Base-by-base conservation (phyloP, 495 filamentous ascomycete genomes). In the Rusavskia elegans region DNA sequence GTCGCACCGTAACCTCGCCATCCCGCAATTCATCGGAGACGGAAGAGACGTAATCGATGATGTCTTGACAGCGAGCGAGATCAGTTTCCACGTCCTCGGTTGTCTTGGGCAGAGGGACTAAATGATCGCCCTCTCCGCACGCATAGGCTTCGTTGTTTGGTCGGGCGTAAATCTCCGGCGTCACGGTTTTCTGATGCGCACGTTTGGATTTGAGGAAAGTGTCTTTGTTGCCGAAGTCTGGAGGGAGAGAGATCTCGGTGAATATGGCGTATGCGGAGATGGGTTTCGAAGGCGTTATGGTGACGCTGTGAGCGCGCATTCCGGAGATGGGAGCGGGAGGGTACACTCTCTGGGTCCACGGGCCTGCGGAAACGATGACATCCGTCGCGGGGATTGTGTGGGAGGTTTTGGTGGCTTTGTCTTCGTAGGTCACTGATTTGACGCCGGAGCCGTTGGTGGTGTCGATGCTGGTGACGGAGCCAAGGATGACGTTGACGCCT, bases 161-260 rank as follows among this genome's bases (percentile, higher is more conserved):
- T 4, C 92, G 78, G 14, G 90, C 84, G 64, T 97, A 97, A 57
- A 98, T 92, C 66, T 98, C 92, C 2, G 92, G 90, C 27, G 84
- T 79, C 17, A 84, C 85, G 20, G 76, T 78, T 5, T 77, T 75
- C 16, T 68, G 64, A 41, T 80, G 76, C 9, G 71, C 68, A 23
- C 72, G 61, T 68, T 72, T 76, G 10, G 64, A 63, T 58, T 81
- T 73, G 51, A 73, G 66, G 48, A 68, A 78, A 25, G 59, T 63
- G 57, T 57, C 48, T 17, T 57, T 64, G 10, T 49, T 45, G 21
- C 55, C 53, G 57, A 70, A 72, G 52, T 78, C 69, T 8, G 70
- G 65, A 0, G 89, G 87, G 1, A 95, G 74, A 32, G 78, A 73
- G 57, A 98, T 96, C 50, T 86, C 79, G 10, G 89, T 95, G 67